Evolutionary conservation across 2,329 filamentous ascomycete genomes (phyloP).

Genomic region (Fusarium secorum): DNA sequence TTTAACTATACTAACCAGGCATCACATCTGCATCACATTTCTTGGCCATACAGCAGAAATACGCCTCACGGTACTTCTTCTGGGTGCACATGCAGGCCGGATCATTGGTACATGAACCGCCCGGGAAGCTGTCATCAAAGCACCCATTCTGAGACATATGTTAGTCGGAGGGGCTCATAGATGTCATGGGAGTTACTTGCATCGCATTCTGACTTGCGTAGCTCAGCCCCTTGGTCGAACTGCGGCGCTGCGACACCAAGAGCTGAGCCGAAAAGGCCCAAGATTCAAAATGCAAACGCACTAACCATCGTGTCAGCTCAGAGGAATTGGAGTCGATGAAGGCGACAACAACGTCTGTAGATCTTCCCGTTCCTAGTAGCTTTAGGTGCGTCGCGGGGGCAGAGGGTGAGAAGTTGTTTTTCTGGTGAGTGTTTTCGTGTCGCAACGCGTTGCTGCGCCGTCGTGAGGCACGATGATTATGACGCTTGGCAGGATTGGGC

Average conservation of each 20-base stretch:
- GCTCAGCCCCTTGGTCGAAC: neutral
- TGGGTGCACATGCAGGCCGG: neutral
- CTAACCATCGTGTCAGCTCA: neutral
- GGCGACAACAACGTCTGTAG: fast-evolving
- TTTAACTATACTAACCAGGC: neutral
- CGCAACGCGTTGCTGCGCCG: neutral
- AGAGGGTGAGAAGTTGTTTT: fast-evolving
- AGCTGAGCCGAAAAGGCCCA: neutral
- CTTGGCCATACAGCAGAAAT: constrained; percentile 9
- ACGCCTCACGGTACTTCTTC: neutral
- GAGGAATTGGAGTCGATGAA: fast-evolving
- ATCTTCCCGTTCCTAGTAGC: fast-evolving
- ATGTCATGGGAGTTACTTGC: fast-evolving
- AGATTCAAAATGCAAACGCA: neutral
- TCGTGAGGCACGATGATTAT: neutral
- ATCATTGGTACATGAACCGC: constrained; percentile 2
- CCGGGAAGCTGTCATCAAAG: neutral
- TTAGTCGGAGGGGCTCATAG: fast-evolving
- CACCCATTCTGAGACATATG: neutral
- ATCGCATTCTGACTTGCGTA: constrained; percentile 1
- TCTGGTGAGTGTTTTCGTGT: neutral
- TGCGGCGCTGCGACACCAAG: neutral
- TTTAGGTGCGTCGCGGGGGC: too few species aligned
- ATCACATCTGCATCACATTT: neutral
- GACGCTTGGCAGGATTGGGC: neutral